A percentile compares a stretch with the other conserved stretches of the same genome.
Conservation (phyloP, 2,329 filamentous ascomycete genomes). For the Botryotinia narcissicola region DNA sequence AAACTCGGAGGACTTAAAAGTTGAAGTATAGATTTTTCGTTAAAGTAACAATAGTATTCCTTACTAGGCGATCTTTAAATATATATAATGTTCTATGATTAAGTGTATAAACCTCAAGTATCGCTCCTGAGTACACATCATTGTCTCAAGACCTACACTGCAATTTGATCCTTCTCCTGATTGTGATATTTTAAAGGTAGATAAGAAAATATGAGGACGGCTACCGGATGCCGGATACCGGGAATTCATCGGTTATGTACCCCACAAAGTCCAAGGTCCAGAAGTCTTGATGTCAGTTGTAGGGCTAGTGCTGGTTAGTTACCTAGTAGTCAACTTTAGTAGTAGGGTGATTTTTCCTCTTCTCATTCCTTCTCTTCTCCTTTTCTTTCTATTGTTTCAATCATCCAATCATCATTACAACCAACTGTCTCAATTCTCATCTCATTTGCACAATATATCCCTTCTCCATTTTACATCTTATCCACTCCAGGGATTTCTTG, state of each 20-base stretch:
- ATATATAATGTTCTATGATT: neutral
- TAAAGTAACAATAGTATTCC: neutral
- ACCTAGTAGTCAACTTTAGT: neutral
- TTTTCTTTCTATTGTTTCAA: neutral
- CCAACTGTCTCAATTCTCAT: neutral
- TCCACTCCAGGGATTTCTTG: neutral
- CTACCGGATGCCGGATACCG: neutral
- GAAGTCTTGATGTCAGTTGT: neutral
- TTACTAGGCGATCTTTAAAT: neutral
- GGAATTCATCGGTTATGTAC: neutral
- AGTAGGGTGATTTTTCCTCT: neutral
- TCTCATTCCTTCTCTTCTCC: neutral
- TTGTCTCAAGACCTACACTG: neutral
- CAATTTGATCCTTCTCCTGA: neutral
- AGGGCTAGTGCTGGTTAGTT: neutral
- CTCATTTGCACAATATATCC: neutral
- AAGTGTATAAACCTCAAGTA: neutral
- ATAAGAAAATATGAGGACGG: neutral
- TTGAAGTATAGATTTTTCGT: neutral
- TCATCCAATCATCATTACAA: neutral
- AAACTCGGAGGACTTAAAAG: neutral
- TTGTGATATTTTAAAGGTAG: neutral
- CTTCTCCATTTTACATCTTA: neutral
- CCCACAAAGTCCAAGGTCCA: neutral
- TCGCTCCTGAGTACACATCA: accelerated